These are phyloP conservation scores for Gleditsia sinensis DNA, from an alignment of 306 rosid genomes.

Conservation along the genomic window DNA sequence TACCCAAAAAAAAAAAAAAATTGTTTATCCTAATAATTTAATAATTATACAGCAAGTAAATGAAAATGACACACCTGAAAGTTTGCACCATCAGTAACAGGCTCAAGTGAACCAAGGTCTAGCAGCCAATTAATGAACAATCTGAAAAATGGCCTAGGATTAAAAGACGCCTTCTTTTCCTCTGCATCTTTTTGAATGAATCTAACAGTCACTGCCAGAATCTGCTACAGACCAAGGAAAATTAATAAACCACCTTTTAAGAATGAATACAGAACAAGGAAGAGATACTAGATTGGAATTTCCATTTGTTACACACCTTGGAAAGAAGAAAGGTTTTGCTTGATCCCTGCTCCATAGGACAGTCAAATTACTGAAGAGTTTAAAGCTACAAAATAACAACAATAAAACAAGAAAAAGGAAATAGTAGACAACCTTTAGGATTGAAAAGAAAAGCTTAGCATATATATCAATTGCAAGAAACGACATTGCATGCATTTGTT, in stretches of 20 bases:
- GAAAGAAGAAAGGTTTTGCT: conserved; percentile 66
- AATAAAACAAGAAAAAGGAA: not conserved
- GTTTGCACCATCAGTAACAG: conserved; percentile 86
- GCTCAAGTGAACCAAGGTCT: conserved; percentile 90
- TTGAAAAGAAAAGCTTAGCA: conserved; percentile 78
- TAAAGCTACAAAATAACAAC: not conserved
- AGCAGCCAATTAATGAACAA: conserved; percentile 86
- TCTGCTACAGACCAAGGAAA: conserved; percentile 50
- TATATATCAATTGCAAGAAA: conserved; percentile 89
- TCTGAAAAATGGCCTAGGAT: conserved; percentile 91
- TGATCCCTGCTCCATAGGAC: conserved; percentile 69
- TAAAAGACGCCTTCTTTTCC: conserved; percentile 84
- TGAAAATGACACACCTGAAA: conserved; percentile 64
- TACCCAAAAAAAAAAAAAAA: not conserved
- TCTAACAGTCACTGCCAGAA: conserved; percentile 75
- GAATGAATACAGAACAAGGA: conserved; percentile 2
- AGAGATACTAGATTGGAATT: not conserved
- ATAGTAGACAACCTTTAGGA: conserved; percentile 66
- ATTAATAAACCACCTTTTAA: conserved; percentile 29
- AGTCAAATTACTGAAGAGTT: conserved; percentile 27
- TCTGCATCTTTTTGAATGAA: conserved; percentile 82
- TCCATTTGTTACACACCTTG: conserved; percentile 57
- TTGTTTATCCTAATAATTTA: not conserved
- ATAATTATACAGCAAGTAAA: conserved; percentile 8
- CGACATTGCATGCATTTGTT: conserved; percentile 65